These are phyloP conservation scores for Beauveria scarabaeidicola DNA, from an alignment of 2,329 filamentous ascomycete species.

Conservation along the genomic window DNA sequence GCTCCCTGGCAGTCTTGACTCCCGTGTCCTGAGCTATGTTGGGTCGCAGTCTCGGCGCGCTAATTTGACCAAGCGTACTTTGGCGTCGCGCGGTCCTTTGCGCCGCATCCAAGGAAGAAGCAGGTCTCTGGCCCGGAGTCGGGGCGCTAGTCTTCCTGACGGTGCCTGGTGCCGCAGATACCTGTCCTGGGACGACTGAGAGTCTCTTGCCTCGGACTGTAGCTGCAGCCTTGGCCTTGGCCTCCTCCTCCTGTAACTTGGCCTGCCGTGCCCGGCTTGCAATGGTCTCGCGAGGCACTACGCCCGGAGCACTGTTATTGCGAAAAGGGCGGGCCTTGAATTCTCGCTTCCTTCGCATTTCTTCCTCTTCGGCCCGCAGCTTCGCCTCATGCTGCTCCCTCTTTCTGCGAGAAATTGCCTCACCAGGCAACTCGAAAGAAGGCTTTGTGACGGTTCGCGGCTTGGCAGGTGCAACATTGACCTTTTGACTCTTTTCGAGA, in stretches of 20 bases:
- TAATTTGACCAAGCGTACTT: conserved; percentile 17
- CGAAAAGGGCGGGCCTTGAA: conserved; percentile 55
- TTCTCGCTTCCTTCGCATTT: conserved; percentile 50
- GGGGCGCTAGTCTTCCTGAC: conserved; percentile 12
- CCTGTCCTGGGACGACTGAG: conserved; percentile 15
- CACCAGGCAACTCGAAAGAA: conserved; percentile 55
- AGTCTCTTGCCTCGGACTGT: conserved; percentile 18
- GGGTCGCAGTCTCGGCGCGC: conserved; percentile 41
- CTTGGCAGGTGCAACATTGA: conserved; percentile 32
- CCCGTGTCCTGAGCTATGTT: conserved; percentile 41
- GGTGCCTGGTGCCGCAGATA: conserved; percentile 17
- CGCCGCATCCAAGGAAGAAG: neutral
- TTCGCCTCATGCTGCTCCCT: conserved; percentile 47
- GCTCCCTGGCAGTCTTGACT: conserved; percentile 46
- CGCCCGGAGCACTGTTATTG: conserved; percentile 31
- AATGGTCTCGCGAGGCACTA: conserved; percentile 46
- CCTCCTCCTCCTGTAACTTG: conserved; percentile 27
- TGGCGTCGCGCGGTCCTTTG: conserved; percentile 8
- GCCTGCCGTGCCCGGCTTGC: conserved; percentile 48
- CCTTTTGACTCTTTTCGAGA: conserved; percentile 26
- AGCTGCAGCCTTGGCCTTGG: conserved; percentile 13
- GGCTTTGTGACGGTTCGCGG: conserved; percentile 44
- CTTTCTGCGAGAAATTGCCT: conserved; percentile 49
- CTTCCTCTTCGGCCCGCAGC: conserved; percentile 49
- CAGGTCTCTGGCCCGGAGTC: neutral